Evolutionary conservation across 306 rosid genomes (phyloP).

Genomic region (Lupinus albus): DNA sequence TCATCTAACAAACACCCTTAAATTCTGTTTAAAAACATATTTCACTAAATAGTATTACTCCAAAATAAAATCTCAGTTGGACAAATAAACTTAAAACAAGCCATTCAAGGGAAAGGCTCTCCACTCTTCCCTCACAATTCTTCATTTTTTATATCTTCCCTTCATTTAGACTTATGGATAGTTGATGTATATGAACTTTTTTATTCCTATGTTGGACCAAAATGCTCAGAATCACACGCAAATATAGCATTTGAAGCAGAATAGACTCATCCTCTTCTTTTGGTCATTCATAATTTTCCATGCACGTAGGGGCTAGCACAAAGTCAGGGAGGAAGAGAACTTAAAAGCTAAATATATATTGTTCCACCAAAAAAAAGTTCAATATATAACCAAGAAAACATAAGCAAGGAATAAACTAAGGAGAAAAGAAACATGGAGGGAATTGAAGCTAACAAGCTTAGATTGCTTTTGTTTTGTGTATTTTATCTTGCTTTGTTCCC

Average conservation of each 20-base stretch:
- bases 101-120: constrained; percentile 19
- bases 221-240: constrained; percentile 9
- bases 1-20: neutral
- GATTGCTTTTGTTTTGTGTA: constrained; percentile 41
- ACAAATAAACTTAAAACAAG: neutral
- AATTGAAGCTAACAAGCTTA: constrained; percentile 40
- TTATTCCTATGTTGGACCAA: neutral
- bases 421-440: neutral
- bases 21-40: no score
- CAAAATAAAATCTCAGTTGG: neutral
- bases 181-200: neutral
- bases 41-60: neutral
- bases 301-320: constrained; percentile 11
- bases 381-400: constrained; percentile 19
- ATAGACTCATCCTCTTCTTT: neutral
- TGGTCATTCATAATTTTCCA: neutral
- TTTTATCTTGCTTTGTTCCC: constrained; percentile 36
- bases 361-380: neutral
- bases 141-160: constrained; percentile 1
- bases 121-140: constrained; percentile 14
- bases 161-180: neutral
- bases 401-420: neutral
- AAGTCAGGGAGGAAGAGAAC: constrained; percentile 4
- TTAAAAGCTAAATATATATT: neutral
- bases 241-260: constrained; percentile 28